Evolutionary conservation across 148 eudicot species (phyloP), one percentile per base, ranked within the genome.

Genomic region (Drosera capensis): DNA sequence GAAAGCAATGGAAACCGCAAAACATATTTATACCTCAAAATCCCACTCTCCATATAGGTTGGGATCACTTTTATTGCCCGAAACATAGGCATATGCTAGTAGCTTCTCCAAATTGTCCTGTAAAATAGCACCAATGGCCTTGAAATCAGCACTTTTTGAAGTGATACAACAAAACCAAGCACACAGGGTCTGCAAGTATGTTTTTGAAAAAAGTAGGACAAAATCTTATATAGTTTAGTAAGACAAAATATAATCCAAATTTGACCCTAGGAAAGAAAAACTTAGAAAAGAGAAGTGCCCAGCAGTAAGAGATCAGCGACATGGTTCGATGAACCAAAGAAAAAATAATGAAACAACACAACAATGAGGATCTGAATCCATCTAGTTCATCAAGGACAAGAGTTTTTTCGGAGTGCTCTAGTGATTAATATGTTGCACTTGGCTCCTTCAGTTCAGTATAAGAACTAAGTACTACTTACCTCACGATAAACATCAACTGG

Each of bases 1-100:
- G 23, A 9, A 35, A 17, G 24, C 21, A 25, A 23, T 12, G 48
- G 40, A 17, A 13, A 14, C 5, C 25, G 19, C 1, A 9, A 45
- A 17, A 1, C 20, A 38, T 25, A 16, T 3, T 2, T 49, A 59
- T 68, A 88, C 96, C 83, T 80, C 84, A 60, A 74, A 84, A 60
- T 74, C 68, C 94, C 94, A 88, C 3, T 70, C 75, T 49, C 97
- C 94, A 45, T 77, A 73, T 67, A 88, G 52, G 63, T 68, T 41
- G 34, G 86, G 72, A 61, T 80, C 97, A 20, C 47, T 64, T 47
- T 60, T 75, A 55, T 88, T 62, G 20, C 14, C 60, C 96, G 94
- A 88, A 28, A 88, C 80, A 72, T 88, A 88, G 4, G 90, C 34
- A 50, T 70, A 34, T 34, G 68, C 79, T 48, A 67, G 62, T 52